phyloP scores from a whole-genome alignment of 352 stramenopile species.

The Chrysophaeum taylorii region DNA sequence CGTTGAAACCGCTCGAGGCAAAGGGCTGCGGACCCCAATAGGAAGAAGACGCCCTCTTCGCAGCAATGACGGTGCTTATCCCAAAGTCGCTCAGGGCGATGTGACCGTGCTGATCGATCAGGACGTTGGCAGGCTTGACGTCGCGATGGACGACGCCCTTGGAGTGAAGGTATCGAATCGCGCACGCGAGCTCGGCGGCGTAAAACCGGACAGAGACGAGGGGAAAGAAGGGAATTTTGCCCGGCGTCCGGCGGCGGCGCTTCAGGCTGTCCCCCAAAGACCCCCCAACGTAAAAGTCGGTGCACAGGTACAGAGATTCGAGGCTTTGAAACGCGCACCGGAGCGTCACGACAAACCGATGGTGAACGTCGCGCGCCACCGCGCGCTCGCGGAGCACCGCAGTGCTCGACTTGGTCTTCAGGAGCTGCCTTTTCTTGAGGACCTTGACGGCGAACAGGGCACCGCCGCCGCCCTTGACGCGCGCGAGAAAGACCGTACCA shows the following conservation, averaged over 20 bases:
- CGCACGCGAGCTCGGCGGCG: not conserved
- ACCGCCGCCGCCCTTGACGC: conserved; percentile 69
- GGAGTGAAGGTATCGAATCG: not conserved
- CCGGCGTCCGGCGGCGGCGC: no score
- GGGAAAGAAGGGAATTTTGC: not conserved
- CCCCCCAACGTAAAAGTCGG: conserved; percentile 70
- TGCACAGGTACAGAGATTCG: conserved; percentile 67
- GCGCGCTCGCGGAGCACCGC: conserved; percentile 76
- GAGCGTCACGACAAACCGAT: conserved; percentile 67
- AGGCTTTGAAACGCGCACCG: conserved; percentile 70
- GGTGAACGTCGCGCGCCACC: conserved; percentile 69
- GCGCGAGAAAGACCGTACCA: not conserved
- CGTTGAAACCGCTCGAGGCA: not conserved
- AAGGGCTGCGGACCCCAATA: not conserved
- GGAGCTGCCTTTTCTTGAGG: conserved; percentile 71
- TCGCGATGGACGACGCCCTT: conserved; percentile 21
- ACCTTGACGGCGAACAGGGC: conserved; percentile 79
- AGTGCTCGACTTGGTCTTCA: no score
- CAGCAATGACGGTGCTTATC: no score
- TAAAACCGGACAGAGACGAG: not conserved
- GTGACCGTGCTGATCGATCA: conserved; percentile 14
- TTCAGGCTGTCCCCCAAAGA: conserved; percentile 34
- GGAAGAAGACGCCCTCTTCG: no score
- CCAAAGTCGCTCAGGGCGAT: conserved; percentile 20
- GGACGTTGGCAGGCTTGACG: conserved; percentile 28